Evolutionary conservation across 495 filamentous ascomycete genomes (phyloP).

Genomic region (Xylaria nigripes): DNA sequence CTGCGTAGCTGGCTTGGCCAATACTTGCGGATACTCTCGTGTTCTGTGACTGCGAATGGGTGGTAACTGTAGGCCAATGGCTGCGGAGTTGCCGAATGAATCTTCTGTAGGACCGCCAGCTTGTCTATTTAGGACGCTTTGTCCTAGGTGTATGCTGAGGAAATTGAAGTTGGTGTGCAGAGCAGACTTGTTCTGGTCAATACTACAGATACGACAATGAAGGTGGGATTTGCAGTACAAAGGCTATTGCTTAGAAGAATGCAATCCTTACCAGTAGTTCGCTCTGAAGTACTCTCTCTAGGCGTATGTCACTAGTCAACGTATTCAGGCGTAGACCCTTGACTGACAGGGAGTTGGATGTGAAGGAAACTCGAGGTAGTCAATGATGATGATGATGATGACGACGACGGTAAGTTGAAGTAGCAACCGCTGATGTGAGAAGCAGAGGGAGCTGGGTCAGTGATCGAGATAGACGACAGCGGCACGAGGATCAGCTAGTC

Average conservation of each 20-base stretch:
- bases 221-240: background rate
- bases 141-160: background rate
- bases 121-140: background rate
- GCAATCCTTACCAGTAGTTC: background rate
- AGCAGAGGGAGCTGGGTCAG: conserved; percentile 13
- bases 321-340: background rate
- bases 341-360: background rate
- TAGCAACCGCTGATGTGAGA: conserved; percentile 1
- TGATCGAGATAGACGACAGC: conserved; percentile 17
- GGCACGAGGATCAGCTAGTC: conserved; percentile 23
- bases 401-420: conserved; percentile 1
- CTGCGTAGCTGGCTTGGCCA: conserved; percentile 15
- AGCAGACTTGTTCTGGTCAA: background rate
- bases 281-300: background rate
- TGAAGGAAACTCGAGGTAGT: background rate
- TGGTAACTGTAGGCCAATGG: conserved; percentile 8
- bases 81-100: conserved; percentile 3
- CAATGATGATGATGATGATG: conserved; percentile 2
- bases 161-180: background rate
- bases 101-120: conserved; percentile 9
- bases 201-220: background rate
- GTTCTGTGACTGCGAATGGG: conserved; percentile 5
- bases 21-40: background rate
- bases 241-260: background rate
- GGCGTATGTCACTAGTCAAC: background rate